These are phyloP conservation scores for Neofusicoccum cordaticola DNA, from an alignment of 2,329 filamentous ascomycete species.

Conservation along the genomic window DNA sequence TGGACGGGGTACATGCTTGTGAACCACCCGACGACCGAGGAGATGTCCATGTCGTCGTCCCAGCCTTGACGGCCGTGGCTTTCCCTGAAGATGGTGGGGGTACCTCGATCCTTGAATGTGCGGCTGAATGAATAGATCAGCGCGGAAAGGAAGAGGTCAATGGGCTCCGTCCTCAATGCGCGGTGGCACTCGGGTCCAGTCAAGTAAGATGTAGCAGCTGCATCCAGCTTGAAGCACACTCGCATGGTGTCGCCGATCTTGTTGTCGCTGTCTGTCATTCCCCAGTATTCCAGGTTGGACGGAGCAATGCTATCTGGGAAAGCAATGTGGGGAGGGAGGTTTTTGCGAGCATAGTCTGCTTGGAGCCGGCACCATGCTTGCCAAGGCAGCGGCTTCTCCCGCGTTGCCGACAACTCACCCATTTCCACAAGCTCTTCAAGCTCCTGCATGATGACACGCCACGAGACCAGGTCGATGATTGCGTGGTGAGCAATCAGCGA, in stretches of 20 bases:
- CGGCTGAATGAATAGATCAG: neutral
- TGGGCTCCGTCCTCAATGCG: constrained; percentile 2
- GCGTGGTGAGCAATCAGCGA: constrained; percentile 28
- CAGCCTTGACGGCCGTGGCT: constrained; percentile 26
- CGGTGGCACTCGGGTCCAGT: neutral
- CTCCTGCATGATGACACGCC: constrained; percentile 40
- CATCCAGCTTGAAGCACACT: constrained; percentile 30
- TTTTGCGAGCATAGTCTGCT: constrained; percentile 19
- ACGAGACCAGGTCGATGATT: constrained; percentile 38
- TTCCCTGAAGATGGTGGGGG: constrained; percentile 21
- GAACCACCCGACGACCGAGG: constrained; percentile 27
- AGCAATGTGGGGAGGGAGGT: constrained; percentile 27
- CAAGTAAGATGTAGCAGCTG: constrained; percentile 28
- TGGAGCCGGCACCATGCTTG: constrained; percentile 38
- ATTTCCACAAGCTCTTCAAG: constrained; percentile 31
- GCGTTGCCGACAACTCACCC: constrained; percentile 23
- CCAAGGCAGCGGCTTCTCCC: constrained; percentile 33
- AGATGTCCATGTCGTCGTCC: constrained; percentile 23
- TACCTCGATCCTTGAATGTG: constrained; percentile 2
- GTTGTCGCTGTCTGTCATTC: constrained; percentile 32
- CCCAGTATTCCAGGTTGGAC: constrained; percentile 38
- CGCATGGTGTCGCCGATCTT: constrained; percentile 32
- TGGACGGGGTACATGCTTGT: neutral
- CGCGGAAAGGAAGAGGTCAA: constrained; percentile 8
- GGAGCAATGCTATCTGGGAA: constrained; percentile 26